Base-by-base conservation (phyloP, 768 basidiomycete species). In the Boletus patriciae region DNA sequence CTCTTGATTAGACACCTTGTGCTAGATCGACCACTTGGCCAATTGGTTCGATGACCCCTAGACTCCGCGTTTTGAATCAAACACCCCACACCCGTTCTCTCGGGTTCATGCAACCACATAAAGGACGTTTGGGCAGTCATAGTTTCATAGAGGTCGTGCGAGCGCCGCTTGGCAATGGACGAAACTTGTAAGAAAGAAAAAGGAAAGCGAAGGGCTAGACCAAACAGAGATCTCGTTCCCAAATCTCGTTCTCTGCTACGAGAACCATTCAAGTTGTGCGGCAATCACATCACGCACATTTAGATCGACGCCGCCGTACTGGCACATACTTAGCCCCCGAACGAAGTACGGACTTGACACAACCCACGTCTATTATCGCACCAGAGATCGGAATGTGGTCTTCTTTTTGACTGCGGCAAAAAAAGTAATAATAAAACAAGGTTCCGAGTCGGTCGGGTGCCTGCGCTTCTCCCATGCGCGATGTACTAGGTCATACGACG, bases 371-470 rank as follows among this genome's bases (percentile, higher is more conserved):
- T 34, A 37, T 50, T 43, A 46, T 60, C 50, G 19, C 55, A 34
- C 43, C 18, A 48, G 15, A 19, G 54, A 56, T 53, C 61, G 46
- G 25, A 8, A 53, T 46, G 37, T 18, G 36, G 44, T 40, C 47
- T 50, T 48, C 44, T 29, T 47, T 46, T 46, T 41, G 31, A 31
- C 31, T 31, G 51, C 19, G 46, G 43, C 27, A 40, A 44, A 46
- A 48, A 57, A 15, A 21, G 23, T 33, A 46, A 16, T 31, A 51
- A 19, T 36, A 44, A 61, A 68, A 63, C 66, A 70, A 70, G 69
- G 67, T 68, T 68, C 67, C 69, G 67, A 52, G 50, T 43, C 42
- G 15, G 47, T 58, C 67, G 67, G 41, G 63, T 68, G 54, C 49
- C 41, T 54, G 52, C 33, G 37, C 67, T 66, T 64, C 59, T 57